A percentile compares a stretch with the other conserved stretches of the same genome.
phyloP scores from a whole-genome alignment of 495 filamentous ascomycete genomes.

The Cryomyces minteri region DNA sequence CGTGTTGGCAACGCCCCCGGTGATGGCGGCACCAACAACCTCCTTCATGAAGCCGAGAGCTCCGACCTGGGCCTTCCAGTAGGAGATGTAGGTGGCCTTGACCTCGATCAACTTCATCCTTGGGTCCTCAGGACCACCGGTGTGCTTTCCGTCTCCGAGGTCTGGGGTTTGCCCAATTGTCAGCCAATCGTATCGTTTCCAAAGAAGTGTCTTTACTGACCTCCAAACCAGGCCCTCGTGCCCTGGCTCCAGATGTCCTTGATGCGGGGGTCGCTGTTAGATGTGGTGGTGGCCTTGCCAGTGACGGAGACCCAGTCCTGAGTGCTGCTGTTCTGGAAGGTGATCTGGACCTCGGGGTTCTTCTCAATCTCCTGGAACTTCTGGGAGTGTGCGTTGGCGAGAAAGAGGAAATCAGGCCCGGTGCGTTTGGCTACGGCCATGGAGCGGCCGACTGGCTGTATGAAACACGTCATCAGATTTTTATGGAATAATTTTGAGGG shows the following conservation, averaged over 20 bases:
- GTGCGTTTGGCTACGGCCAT: slow-evolving; percentile 26
- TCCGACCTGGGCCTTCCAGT: slow-evolving; percentile 14
- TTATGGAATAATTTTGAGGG: not conserved
- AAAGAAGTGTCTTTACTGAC: no score
- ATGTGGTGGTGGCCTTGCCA: slow-evolving; percentile 13
- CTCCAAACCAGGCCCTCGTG: slow-evolving; percentile 24
- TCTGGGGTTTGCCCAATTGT: slow-evolving; percentile 4
- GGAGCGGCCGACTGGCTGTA: slow-evolving; percentile 16
- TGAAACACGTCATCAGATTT: slow-evolving; percentile 2
- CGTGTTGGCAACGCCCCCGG: slow-evolving; percentile 15
- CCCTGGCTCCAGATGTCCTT: slow-evolving; percentile 20
- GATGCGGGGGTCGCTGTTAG: slow-evolving; percentile 22
- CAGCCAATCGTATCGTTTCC: no score
- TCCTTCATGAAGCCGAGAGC: slow-evolving; percentile 14
- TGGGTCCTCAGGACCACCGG: slow-evolving; percentile 21
- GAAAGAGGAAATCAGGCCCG: slow-evolving; percentile 28
- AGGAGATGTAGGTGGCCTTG: slow-evolving; percentile 16
- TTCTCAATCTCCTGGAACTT: slow-evolving; percentile 24
- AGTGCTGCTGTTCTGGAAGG: slow-evolving; percentile 21
- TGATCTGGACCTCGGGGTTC: slow-evolving; percentile 17
- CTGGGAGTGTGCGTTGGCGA: slow-evolving; percentile 24
- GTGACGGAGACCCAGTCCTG: slow-evolving; percentile 24
- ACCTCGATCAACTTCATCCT: slow-evolving; percentile 22
- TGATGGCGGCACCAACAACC: slow-evolving; percentile 10
- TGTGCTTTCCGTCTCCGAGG: slow-evolving; percentile 25